Conservation (phyloP, 2,329 filamentous ascomycete species). For the Phoma sp. region DNA sequence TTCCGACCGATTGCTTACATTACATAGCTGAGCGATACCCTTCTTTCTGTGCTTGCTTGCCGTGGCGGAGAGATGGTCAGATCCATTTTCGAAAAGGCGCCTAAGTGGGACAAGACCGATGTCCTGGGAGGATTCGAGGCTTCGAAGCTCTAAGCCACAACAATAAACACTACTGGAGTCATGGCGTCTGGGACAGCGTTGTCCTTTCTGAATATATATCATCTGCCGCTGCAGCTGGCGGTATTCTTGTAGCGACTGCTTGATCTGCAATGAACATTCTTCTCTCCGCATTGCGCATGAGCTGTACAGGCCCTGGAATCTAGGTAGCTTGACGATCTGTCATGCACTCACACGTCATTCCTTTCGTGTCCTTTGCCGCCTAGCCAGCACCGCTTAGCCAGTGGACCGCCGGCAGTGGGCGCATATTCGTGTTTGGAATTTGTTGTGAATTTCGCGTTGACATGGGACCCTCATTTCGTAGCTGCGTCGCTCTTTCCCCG, state of each 20-base stretch:
- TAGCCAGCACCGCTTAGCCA: background rate
- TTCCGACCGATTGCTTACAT: background rate
- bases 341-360: slow-evolving; percentile 11
- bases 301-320: background rate
- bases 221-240: background rate
- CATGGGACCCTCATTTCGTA: slow-evolving; percentile 15
- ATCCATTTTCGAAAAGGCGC: slow-evolving; percentile 67
- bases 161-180: background rate
- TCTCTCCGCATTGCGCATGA: background rate
- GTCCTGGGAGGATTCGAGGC: slow-evolving; percentile 33
- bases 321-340: background rate
- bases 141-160: slow-evolving; percentile 5
- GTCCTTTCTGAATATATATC: background rate
- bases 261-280: slow-evolving; percentile 4
- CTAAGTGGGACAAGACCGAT: slow-evolving; percentile 35
- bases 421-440: background rate
- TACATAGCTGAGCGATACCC: slow-evolving; percentile 74
- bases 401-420: background rate
- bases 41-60: slow-evolving; percentile 78
- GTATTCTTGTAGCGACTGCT: slow-evolving; percentile 2
- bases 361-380: slow-evolving; percentile 1
- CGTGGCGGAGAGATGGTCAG: slow-evolving; percentile 79
- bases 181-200: slow-evolving; percentile 2
- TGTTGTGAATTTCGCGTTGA: slow-evolving; percentile 1
- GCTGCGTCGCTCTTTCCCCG: slow-evolving; percentile 15